These are phyloP conservation scores for Lolium rigidum DNA, from an alignment of 176 grass and related monocot species.

Conservation along the genomic window DNA sequence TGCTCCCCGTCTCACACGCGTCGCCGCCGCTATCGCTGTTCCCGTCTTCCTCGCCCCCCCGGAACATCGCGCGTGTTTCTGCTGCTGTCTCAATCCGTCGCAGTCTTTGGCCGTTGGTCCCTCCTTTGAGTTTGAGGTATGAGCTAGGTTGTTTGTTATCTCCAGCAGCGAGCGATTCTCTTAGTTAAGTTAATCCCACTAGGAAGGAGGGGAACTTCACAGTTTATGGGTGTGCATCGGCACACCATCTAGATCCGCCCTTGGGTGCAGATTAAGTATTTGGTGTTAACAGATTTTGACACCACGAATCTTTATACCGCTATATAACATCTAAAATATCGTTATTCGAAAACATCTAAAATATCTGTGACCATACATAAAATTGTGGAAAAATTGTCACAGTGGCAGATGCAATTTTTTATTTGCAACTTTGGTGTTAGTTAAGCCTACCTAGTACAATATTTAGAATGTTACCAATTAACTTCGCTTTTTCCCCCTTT, in stretches of 20 bases:
- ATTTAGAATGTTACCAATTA: conserved; percentile 13
- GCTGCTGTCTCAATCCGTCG: background rate
- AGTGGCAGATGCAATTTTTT: conserved; percentile 15
- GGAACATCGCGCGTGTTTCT: background rate
- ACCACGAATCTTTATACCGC: background rate
- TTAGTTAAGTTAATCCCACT: background rate
- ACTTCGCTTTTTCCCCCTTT: too few relatives aligned
- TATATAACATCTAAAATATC: background rate
- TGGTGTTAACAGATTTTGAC: background rate
- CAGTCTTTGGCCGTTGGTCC: background rate
- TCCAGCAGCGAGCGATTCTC: background rate
- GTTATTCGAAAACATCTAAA: too few relatives aligned
- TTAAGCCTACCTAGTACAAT: conserved; percentile 22
- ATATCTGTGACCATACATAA: background rate
- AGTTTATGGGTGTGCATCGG: background rate
- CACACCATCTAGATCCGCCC: background rate
- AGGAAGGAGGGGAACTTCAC: background rate
- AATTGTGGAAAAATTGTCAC: background rate
- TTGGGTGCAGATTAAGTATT: background rate
- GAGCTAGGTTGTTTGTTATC: background rate
- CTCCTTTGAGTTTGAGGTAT: background rate
- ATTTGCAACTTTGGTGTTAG: conserved; percentile 3
- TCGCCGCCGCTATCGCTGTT: background rate
- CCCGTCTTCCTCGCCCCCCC: background rate
- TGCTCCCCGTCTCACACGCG: background rate